Evolutionary conservation across 1,139 yeast species (phyloP).

Genomic region (Torulaspora globosa): DNA sequence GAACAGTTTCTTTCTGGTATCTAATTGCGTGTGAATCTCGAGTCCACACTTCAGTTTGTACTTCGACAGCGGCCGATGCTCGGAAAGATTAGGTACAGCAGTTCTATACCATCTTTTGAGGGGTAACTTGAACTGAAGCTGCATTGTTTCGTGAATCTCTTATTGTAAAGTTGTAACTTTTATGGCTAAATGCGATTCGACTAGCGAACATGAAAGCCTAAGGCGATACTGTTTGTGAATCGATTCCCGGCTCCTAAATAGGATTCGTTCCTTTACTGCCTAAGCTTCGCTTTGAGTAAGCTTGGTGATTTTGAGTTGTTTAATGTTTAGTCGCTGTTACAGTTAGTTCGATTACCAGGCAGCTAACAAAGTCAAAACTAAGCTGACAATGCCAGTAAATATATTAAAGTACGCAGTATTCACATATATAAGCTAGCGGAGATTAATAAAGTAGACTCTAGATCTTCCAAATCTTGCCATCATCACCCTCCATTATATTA

Average conservation of each 20-base stretch:
- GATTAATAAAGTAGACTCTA: background rate
- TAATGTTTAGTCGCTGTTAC: background rate
- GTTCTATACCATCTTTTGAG: conserved; percentile 7
- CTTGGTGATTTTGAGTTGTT: background rate
- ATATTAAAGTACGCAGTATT: background rate
- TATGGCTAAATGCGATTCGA: background rate
- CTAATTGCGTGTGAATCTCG: conserved; percentile 88
- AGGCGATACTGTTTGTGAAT: background rate
- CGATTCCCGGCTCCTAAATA: background rate
- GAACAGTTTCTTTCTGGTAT: conserved; percentile 70
- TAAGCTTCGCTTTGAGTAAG: background rate
- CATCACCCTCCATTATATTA: conserved; percentile 58
- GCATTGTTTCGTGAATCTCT: background rate
- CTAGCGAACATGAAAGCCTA: background rate
- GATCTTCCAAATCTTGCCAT: conserved; percentile 53
- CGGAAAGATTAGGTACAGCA: conserved; percentile 1
- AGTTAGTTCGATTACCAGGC: background rate
- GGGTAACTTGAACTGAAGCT: conserved; percentile 5
- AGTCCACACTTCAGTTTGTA: conserved; percentile 71
- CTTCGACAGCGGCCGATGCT: conserved; percentile 16
- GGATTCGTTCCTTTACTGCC: background rate
- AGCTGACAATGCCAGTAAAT: background rate
- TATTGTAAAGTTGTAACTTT: background rate
- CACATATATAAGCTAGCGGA: background rate
- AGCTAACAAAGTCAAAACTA: background rate